Conservation (phyloP, 2,329 filamentous ascomycete genomes). For the Diplocarpon rosae region DNA sequence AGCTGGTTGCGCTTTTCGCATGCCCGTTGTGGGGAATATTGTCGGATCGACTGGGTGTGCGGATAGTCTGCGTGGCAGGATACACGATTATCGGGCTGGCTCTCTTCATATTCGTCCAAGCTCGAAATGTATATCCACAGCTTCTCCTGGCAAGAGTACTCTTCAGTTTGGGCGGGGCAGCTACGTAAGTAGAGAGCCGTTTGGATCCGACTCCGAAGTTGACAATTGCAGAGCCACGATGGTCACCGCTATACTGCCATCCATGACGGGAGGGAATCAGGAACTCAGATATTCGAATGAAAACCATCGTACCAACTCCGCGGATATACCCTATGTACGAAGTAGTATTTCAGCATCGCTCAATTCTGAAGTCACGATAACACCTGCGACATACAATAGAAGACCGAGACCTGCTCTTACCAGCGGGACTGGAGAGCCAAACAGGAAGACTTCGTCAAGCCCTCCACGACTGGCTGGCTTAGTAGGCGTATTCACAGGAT, state of each 20-base stretch:
- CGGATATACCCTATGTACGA: conserved; percentile 30
- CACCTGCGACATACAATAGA: conserved; percentile 43
- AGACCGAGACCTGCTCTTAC: conserved; percentile 5
- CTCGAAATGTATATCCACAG: conserved; percentile 77
- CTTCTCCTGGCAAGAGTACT: conserved; percentile 72
- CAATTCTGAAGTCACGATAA: conserved; percentile 66
- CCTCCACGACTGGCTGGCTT: conserved; percentile 64
- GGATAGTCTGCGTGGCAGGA: conserved; percentile 62
- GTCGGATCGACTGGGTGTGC: conserved; percentile 66
- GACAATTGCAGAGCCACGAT: conserved; percentile 60
- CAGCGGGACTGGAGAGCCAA: conserved; percentile 9
- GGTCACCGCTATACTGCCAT: conserved; percentile 90
- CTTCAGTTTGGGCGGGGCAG: conserved; percentile 88
- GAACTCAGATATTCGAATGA: conserved; percentile 18
- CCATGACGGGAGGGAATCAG: conserved; percentile 40
- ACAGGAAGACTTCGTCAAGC: conserved; percentile 31
- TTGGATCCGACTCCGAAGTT: background rate
- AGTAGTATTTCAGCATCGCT: conserved; percentile 55
- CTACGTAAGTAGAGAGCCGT: conserved; percentile 45
- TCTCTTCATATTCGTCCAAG: conserved; percentile 74
- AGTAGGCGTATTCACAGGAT: conserved; percentile 86
- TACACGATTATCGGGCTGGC: conserved; percentile 73
- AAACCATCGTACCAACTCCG: conserved; percentile 4
- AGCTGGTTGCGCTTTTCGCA: conserved; percentile 69
- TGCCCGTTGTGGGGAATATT: conserved; percentile 72